A percentile compares a stretch with the other conserved stretches of the same genome.
phyloP scores from a whole-genome alignment of 345 rosid species.

The Fremontodendron californicum region DNA sequence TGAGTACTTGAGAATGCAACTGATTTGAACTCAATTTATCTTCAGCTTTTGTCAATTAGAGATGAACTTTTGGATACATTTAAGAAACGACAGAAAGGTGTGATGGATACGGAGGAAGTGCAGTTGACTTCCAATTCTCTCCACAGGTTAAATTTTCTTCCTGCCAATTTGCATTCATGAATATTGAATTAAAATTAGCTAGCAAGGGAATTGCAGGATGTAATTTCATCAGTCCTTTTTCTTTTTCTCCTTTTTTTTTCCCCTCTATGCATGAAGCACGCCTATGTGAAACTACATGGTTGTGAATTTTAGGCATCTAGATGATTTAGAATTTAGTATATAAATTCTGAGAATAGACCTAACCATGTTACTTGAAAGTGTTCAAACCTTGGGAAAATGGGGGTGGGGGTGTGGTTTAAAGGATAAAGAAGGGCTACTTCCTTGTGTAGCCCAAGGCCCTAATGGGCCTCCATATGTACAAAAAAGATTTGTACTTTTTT shows the following conservation, averaged over 20 bases:
- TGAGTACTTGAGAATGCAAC: background rate
- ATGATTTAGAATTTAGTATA: background rate
- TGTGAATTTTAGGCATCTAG: background rate
- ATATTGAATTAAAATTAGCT: background rate
- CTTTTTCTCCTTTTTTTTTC: background rate
- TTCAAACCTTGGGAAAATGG: background rate
- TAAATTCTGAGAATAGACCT: background rate
- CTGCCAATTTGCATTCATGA: background rate
- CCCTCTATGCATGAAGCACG: background rate
- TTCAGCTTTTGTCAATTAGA: conserved; percentile 77
- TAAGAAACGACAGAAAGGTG: conserved; percentile 88
- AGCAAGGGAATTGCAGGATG: background rate
- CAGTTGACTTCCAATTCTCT: conserved; percentile 78
- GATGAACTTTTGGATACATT: conserved; percentile 95
- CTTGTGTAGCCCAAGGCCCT: background rate
- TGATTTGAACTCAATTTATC: conserved; percentile 21
- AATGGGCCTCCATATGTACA: background rate
- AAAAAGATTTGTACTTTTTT: background rate
- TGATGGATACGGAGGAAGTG: conserved; percentile 87
- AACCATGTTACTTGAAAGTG: background rate
- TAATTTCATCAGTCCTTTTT: background rate
- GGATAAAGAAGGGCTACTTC: background rate
- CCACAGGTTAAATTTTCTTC: conserved; percentile 48
- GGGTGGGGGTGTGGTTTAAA: background rate
- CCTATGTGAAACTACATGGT: background rate